Evolutionary conservation across 257 asterid genomes (phyloP), one percentile per base, ranked within the genome.

Genomic region (Solanum tacnaense): DNA sequence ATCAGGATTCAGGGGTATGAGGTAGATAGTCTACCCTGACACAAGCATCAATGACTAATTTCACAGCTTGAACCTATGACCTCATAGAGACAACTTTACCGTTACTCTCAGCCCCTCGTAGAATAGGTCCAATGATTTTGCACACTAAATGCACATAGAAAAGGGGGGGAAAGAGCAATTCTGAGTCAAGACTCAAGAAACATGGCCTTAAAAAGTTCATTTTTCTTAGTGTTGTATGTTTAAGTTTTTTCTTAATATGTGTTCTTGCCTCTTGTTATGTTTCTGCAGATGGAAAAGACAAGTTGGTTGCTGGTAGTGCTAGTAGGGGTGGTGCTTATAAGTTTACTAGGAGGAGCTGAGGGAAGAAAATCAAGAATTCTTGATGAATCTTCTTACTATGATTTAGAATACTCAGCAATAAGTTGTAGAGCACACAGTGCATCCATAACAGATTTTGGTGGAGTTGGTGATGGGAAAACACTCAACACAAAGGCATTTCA

Each of bases 401-500:
- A 89, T 25, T 73, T 32, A 87, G 87, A 49, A n/a, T 62, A 89
- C 87, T 18, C 32, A 70, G 90, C 91, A 21, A 82, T 89, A 56
- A 87, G 87, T 84, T 89, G 88, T 38, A 74, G 91, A 25, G 67
- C 58, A 70, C 91, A 90, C 62, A 85, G 84, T 78, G 87, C 88
- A 46, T 87, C 89, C 0, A 79, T 90, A 41, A 82, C 74, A 35
- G 91, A 90, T 52, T 90, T 89, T 60, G 92, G 92, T 35, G 92
- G 88, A n/a, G 88, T 90, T 13, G 92, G 92, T 0, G 92, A 90
- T 44, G 92, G 92, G 21, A 82, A 52, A 72, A 89, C 92, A 27
- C 41, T 87, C 20, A 90, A 90, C 52, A 90, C 92, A 35, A 87
- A 78, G 27, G 92, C 92, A 23, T 90, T 90, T 67, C 87, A 65